Conservation (phyloP, 108 stramenopile genomes). For the Skeletonema potamos region DNA sequence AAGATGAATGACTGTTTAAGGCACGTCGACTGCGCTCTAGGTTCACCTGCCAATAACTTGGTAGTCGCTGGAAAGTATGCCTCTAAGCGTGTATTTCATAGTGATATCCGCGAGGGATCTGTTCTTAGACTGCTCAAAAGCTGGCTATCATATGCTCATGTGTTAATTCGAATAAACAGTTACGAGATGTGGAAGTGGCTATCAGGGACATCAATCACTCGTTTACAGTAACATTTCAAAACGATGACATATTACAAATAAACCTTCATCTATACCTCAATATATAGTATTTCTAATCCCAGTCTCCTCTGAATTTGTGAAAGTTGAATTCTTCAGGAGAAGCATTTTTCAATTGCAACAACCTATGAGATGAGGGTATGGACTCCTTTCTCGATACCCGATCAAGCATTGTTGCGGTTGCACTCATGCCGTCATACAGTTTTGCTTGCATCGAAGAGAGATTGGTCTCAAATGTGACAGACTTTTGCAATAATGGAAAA, state of each 20-base stretch:
- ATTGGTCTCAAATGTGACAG: slow-evolving; percentile 30
- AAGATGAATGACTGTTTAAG: slow-evolving; percentile 96
- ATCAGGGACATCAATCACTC: slow-evolving; percentile 1
- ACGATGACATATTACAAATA: background rate
- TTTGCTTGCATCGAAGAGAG: slow-evolving; percentile 32
- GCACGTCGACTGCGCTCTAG: slow-evolving; percentile 88
- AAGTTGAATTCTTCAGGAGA: slow-evolving; percentile 24
- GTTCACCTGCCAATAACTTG: slow-evolving; percentile 78
- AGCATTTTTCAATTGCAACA: slow-evolving; percentile 21
- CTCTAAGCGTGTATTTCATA: slow-evolving; percentile 59
- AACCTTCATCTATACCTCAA: too few species aligned
- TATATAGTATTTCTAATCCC: background rate
- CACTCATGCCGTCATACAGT: slow-evolving; percentile 6
- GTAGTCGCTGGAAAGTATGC: slow-evolving; percentile 79
- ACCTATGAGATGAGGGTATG: slow-evolving; percentile 9
- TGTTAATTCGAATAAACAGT: slow-evolving; percentile 59
- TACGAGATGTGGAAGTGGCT: slow-evolving; percentile 25
- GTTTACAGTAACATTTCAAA: background rate
- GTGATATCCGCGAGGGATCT: slow-evolving; percentile 11
- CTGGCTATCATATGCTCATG: slow-evolving; percentile 62
- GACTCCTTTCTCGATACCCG: slow-evolving; percentile 11
- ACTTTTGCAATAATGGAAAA: slow-evolving; percentile 34
- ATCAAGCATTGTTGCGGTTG: slow-evolving; percentile 14
- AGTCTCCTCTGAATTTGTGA: slow-evolving; percentile 16
- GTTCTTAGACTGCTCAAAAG: slow-evolving; percentile 19